Evolutionary conservation across 129 eudicot genomes (phyloP).

Genomic region (Escallonia rubra): DNA sequence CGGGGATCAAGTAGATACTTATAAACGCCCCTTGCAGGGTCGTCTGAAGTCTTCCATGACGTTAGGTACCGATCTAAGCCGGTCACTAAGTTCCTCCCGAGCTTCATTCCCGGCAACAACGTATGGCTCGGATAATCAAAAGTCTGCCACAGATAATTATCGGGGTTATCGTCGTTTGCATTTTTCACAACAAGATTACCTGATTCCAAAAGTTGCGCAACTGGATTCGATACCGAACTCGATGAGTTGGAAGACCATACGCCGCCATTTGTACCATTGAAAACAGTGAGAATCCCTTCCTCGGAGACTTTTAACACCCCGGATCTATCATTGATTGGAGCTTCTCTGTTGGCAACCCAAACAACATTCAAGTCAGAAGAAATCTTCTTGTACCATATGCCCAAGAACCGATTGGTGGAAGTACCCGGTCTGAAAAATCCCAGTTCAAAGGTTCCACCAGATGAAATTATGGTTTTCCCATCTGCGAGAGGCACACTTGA

Average conservation of each 20-base stretch:
- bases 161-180: not conserved
- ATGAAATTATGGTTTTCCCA: not conserved
- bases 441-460: not conserved
- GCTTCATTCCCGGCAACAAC: not conserved
- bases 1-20: not conserved
- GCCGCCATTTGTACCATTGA: not conserved
- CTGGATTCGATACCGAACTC: conserved; percentile 4
- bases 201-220: conserved; percentile 19
- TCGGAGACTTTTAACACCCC: conserved; percentile 11
- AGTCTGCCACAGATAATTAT: conserved; percentile 19
- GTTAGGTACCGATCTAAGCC: conserved; percentile 4
- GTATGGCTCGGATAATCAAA: conserved; percentile 23
- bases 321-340: conserved; percentile 16
- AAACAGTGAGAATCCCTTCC: conserved; percentile 3
- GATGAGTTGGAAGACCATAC: conserved; percentile 22
- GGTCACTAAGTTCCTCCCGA: not conserved
- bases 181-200: conserved; percentile 25
- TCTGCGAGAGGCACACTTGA: not conserved
- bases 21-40: conserved; percentile 5
- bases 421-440: conserved; percentile 4
- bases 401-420: not conserved
- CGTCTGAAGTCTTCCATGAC: conserved; percentile 29
- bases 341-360: conserved; percentile 34
- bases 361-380: conserved; percentile 5
- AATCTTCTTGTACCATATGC: conserved; percentile 9